Evolutionary conservation across 2,329 filamentous ascomycete genomes (phyloP), one percentile per base, ranked within the genome.

Genomic region (Colletotrichum godetiae): DNA sequence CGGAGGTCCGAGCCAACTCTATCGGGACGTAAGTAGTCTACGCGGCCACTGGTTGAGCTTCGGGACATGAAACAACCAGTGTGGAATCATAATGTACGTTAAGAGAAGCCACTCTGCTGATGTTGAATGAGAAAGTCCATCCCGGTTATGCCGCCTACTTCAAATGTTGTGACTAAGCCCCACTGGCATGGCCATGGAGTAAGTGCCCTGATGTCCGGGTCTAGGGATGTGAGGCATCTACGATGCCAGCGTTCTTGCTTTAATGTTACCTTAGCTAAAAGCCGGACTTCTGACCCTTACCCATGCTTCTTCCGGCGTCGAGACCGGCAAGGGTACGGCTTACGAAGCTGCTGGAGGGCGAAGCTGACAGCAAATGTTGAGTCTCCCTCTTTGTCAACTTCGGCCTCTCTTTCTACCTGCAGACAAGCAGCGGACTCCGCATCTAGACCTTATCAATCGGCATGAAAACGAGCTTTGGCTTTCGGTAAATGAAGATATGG

Each of bases 121-220:
- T 4, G 19, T 31, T 10, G 11, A 19, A 24, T 7, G 2, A 24
- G n/a, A 5, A 13, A 13, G 3, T 27, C 27, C 4, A 49, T 10
- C 27, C 52, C 4, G 49, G 27, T 22, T 6, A 46, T 58, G 64
- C 58, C 57, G 29, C 57, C 22, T 61, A n/a, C 37, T 12, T 42
- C 37, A 29, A 4, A 19, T 19, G 27, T n/a, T 29, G 33, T 72
- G 46, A 72, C 64, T 72, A 62, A 62, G 37, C 35, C 35, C 57
- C 31, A 15, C 29, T 11, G 37, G 13, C 12, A n/a, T 31, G 19
- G 10, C 35, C 22, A 31, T 33, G 46, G 22, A 49, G 27, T 35
- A 12, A 1, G 33, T 35, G 33, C 11, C 33, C 33, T 35, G 5
- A 12, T 35, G 5, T 35, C 33, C 33, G 33, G 33, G 33, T 35